Conservation (phyloP, 495 filamentous ascomycete species). For the Penicillium nucicola region DNA sequence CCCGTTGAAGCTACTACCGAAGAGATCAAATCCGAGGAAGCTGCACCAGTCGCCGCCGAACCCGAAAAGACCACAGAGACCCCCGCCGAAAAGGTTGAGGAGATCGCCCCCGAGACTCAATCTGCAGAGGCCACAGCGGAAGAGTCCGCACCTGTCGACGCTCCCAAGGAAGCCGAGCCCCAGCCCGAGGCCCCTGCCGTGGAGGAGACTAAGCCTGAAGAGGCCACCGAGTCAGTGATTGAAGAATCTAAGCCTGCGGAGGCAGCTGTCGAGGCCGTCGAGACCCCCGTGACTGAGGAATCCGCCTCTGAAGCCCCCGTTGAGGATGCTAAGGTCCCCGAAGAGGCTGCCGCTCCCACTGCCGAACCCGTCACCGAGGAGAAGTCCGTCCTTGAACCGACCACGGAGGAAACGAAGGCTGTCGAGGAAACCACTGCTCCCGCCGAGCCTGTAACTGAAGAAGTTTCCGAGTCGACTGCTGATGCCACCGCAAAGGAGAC, state of each 20-base stretch:
- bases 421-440: background rate
- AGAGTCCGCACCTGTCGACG: background rate
- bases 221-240: background rate
- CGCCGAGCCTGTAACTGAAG: slow-evolving; percentile 1
- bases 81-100: background rate
- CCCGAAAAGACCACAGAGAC: no score
- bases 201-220: background rate
- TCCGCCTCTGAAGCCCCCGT: slow-evolving; percentile 4
- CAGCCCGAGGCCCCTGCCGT: slow-evolving; percentile 1
- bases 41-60: no score
- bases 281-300: slow-evolving; percentile 9
- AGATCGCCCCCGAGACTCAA: background rate
- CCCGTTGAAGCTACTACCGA: no score
- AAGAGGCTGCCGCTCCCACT: slow-evolving; percentile 2
- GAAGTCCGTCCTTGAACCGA: slow-evolving; percentile 1
- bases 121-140: background rate
- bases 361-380: slow-evolving; percentile 4
- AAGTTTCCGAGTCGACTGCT: background rate
- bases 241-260: slow-evolving; percentile 2
- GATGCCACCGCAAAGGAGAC: slow-evolving; percentile 14
- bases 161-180: slow-evolving; percentile 6
- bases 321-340: background rate
- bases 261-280: slow-evolving; percentile 1
- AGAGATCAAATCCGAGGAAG: no score
- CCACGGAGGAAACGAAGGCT: background rate